phyloP scores from a whole-genome alignment of 768 basidiomycete genomes.

The Suillus weaverae region DNA sequence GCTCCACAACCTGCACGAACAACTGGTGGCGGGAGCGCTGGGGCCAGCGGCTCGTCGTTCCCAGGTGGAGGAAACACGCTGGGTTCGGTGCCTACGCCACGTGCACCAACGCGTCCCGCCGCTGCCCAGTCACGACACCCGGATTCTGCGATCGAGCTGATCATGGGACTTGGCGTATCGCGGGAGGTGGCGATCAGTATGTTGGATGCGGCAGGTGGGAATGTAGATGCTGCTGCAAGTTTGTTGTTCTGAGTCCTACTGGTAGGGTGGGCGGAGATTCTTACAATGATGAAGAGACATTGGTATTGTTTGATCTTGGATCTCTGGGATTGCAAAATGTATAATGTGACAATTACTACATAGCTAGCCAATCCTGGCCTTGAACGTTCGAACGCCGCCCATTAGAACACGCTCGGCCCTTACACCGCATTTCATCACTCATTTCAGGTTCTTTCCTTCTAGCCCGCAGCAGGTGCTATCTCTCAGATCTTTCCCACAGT shows the following conservation, averaged over 20 bases:
- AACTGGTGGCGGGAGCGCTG: conserved; percentile 19
- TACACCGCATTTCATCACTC: too few relatives aligned
- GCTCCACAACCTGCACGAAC: conserved; percentile 9
- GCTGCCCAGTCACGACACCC: conserved; percentile 37
- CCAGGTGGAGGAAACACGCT: conserved; percentile 70
- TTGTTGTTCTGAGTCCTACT: conserved; percentile 60
- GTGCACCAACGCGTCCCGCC: conserved; percentile 22
- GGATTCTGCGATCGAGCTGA: conserved; percentile 59
- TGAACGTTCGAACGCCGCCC: too few relatives aligned
- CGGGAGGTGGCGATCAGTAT: conserved; percentile 76
- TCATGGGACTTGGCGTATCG: conserved; percentile 77
- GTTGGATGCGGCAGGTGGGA: conserved; percentile 79
- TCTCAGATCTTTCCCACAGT: too few relatives aligned
- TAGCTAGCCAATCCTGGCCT: too few relatives aligned
- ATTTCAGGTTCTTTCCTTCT: too few relatives aligned
- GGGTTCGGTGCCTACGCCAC: conserved; percentile 43
- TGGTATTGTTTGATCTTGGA: background rate
- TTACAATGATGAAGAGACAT: background rate
- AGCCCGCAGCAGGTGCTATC: too few relatives aligned
- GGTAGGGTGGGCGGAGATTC: background rate
- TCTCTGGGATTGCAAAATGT: background rate
- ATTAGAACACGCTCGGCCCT: too few relatives aligned
- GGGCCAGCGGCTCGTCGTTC: background rate
- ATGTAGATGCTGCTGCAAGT: conserved; percentile 86
- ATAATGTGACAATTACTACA: background rate